A percentile compares a stretch with the other conserved stretches of the same genome.
Evolutionary conservation across 2,329 filamentous ascomycete genomes (phyloP).

Genomic region (Lachnellula arida): DNA sequence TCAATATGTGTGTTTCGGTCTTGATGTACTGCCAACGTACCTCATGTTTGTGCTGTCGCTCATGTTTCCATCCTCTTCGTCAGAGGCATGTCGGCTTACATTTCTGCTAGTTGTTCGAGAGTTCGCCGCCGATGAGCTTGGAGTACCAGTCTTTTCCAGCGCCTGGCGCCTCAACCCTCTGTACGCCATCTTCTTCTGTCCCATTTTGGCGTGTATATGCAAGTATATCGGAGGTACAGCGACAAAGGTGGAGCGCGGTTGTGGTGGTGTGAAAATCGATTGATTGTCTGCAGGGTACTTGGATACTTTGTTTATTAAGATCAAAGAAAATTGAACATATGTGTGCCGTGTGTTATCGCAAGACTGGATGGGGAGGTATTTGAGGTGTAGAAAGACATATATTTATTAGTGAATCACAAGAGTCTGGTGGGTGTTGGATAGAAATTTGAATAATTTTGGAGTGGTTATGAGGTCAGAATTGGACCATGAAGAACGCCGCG

Average conservation of each 20-base stretch:
- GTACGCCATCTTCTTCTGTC: no score
- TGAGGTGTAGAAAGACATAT: conserved; percentile 4
- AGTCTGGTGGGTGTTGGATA: background rate
- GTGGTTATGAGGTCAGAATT: no score
- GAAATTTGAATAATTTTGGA: background rate
- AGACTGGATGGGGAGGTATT: conserved; percentile 15
- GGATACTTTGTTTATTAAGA: background rate
- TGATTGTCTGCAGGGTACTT: conserved; percentile 17
- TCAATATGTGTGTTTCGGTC: background rate
- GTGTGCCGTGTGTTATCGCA: conserved; percentile 13
- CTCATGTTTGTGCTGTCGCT: conserved; percentile 53
- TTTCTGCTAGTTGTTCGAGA: conserved; percentile 44
- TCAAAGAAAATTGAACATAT: background rate
- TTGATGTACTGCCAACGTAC: conserved; percentile 27
- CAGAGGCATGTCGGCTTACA: conserved; percentile 46
- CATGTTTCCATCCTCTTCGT: conserved; percentile 48
- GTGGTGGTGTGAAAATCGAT: background rate
- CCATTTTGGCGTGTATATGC: conserved; percentile 32
- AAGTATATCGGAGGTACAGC: background rate
- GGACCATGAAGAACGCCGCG: no score
- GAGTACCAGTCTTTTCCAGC: conserved; percentile 54
- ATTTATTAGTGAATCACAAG: conserved; percentile 17
- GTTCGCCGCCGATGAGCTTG: conserved; percentile 43
- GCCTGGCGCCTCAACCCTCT: conserved; percentile 40
- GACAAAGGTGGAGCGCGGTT: background rate